Base-by-base conservation (phyloP, 2,329 filamentous ascomycete species). In the Colletotrichum sansevieriae region DNA sequence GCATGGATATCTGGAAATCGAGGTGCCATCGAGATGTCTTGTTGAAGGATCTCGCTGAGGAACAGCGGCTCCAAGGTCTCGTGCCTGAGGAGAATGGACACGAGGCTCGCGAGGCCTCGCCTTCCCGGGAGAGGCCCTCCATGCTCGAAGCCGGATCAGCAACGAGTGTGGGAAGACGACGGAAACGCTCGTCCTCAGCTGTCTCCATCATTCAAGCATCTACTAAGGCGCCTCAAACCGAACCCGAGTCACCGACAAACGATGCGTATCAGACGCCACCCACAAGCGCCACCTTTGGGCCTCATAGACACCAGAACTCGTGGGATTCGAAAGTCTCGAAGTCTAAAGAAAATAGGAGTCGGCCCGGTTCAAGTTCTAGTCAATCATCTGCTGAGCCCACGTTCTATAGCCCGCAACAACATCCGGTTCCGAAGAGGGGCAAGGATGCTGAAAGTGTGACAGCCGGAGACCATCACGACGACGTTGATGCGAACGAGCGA, bases 21-120 rank as follows among this genome's bases (percentile, higher is more conserved):
- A 95, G 90, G 75, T 98, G 95, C 72, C 95, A 99, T 78, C 90
- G 91, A 47, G 95, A 98, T 74, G 95, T 98, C 69, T 82, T 99
- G 20, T 84, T 90, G 5, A 87, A 94, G 79, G 96, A 99, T 76
- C 83, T 98, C 9, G 92, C 95, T 63, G 93, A 97, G 73, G 95
- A 70, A 43, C 67, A 70, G 44, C 46, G 33, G 13, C 35, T 61
- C 15, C 64, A 58, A 20, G 58, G 63, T 20, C 37, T 68, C 8
- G 43, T 59, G 7, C 58, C 58, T 10, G 33, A 64, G 25, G 54
- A 46, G 22, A 70, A 70, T 39, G 64, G 51, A n/a, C 39, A 46
- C 22, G 67, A 68, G 37, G 41, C 46, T n/a, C 56, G 22, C 25
- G 67, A 70, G 41, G 37, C 51, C 11, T 70, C 63, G 18, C 63